Conservation (phyloP, 148 eudicot species). For the Nyssa sinensis region DNA sequence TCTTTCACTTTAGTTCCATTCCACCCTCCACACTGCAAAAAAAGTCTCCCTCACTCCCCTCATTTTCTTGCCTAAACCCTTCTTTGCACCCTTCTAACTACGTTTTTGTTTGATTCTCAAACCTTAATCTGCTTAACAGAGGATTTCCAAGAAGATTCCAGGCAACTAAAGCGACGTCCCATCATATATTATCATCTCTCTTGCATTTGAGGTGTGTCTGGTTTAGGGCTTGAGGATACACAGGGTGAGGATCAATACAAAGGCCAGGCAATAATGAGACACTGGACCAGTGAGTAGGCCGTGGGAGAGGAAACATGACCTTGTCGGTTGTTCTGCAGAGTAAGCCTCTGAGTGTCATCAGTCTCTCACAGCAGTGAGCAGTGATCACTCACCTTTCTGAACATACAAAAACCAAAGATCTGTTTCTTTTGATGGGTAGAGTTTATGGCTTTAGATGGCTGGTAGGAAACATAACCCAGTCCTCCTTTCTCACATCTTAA, state of each 20-base stretch:
- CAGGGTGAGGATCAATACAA: not conserved
- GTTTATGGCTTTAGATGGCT: constrained; percentile 28
- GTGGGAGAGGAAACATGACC: constrained; percentile 52
- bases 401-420: not conserved
- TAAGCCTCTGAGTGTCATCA: not conserved
- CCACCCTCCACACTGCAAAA: constrained; percentile 8
- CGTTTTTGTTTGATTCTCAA: not conserved
- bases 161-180: not conserved
- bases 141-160: constrained; percentile 12
- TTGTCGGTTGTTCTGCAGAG: constrained; percentile 47
- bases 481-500: too few species aligned
- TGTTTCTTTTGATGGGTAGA: constrained; percentile 2
- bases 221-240: not conserved
- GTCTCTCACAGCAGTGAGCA: not conserved
- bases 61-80: not conserved
- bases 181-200: not conserved
- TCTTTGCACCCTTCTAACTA: constrained; percentile 2
- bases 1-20: constrained; percentile 23
- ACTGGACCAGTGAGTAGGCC: constrained; percentile 58
- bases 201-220: not conserved
- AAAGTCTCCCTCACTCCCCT: not conserved
- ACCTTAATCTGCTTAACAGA: not conserved
- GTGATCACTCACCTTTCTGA: too few species aligned
- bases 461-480: constrained; percentile 34
- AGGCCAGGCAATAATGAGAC: constrained; percentile 28